phyloP scores from a whole-genome alignment of 441 rosid species.

The Manihot esculenta region DNA sequence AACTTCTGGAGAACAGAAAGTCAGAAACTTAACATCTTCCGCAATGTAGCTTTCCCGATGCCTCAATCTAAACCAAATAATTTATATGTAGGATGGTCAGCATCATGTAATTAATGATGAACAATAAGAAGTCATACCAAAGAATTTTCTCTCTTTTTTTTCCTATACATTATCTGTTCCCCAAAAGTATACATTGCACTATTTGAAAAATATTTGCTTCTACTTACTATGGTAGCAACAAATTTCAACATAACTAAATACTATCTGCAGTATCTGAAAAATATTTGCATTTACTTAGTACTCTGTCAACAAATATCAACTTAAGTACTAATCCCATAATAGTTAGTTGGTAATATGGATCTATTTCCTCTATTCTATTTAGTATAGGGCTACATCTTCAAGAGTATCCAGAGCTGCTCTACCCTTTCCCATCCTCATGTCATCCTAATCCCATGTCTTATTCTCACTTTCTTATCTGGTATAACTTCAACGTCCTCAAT shows the following conservation, averaged over 20 bases:
- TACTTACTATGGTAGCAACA: not conserved
- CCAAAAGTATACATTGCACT: not conserved
- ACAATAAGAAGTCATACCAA: not conserved
- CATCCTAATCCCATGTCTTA: not conserved
- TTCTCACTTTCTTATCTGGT: not conserved
- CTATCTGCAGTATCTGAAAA: not conserved
- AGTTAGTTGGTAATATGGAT: not conserved
- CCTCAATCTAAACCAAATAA: slow-evolving; percentile 3
- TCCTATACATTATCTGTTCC: not conserved
- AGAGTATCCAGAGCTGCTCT: not conserved
- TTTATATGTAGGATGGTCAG: not conserved
- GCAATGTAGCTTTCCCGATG: not conserved
- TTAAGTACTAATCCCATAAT: not conserved
- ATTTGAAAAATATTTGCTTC: not conserved
- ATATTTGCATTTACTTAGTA: not conserved
- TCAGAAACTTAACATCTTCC: not conserved
- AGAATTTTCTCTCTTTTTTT: not conserved
- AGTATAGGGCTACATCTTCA: not conserved
- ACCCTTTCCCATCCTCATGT: not conserved
- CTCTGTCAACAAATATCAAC: not conserved
- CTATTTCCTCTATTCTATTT: not conserved
- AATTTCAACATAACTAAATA: not conserved
- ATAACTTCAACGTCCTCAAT: not conserved
- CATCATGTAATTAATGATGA: not conserved
- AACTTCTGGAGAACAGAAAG: not conserved